Evolutionary conservation across 2,329 filamentous ascomycete species (phyloP).

Genomic region (Metarhizium sp.): DNA sequence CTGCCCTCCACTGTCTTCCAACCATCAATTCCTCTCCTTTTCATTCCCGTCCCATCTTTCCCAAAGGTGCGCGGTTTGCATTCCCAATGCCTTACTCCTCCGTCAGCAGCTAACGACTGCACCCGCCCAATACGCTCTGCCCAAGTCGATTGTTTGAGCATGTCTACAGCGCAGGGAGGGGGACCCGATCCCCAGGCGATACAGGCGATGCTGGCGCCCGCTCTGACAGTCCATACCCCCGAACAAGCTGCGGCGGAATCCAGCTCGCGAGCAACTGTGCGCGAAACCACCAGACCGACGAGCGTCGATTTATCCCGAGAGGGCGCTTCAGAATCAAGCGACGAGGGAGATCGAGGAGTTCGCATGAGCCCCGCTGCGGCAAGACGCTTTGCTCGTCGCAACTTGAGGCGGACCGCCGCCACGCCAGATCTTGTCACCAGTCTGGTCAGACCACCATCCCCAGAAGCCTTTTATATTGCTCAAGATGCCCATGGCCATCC

Average conservation of each 20-base stretch:
- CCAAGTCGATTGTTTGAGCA: neutral
- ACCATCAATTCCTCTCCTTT: neutral
- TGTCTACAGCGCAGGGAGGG: constrained; percentile 1
- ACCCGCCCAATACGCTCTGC: neutral
- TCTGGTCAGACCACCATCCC: constrained; percentile 27
- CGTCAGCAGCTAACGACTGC: neutral
- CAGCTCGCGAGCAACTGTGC: neutral
- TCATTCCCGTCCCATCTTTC: neutral
- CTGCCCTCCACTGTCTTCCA: neutral
- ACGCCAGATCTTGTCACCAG: constrained; percentile 31
- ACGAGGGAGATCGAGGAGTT: constrained; percentile 23
- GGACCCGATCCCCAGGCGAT: neutral
- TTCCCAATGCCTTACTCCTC: neutral
- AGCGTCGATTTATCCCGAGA: constrained; percentile 7
- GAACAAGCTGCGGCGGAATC: neutral
- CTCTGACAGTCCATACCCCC: neutral
- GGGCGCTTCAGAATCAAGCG: constrained; percentile 24
- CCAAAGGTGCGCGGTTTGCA: neutral
- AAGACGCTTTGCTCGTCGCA: constrained; percentile 26
- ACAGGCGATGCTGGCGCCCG: neutral
- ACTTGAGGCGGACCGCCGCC: constrained; percentile 23
- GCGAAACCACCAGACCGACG: neutral
- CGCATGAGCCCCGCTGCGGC: constrained; percentile 25
- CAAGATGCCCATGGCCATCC: constrained; percentile 16
- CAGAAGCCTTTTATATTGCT: constrained; percentile 23